A percentile compares a stretch with the other conserved stretches of the same genome.
Evolutionary conservation across 305 asterid species (phyloP).

Genomic region (Ajuga reptans): DNA sequence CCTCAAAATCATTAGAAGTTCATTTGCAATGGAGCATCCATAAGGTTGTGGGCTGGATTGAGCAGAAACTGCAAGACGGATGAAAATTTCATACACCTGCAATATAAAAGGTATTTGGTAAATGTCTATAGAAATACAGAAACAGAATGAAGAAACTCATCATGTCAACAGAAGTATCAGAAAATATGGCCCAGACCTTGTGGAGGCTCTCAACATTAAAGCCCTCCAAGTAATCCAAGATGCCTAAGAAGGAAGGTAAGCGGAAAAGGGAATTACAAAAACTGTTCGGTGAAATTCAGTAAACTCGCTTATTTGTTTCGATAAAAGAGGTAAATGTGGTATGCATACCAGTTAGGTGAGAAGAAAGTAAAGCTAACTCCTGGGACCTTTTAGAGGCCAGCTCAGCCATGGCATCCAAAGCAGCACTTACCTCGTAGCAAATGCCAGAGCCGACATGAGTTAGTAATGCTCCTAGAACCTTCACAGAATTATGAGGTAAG

Average conservation of each 20-base stretch:
- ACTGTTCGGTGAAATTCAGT: not conserved
- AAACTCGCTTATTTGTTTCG: not conserved
- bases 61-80: constrained; percentile 57
- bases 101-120: constrained; percentile 24
- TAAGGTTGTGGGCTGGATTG: constrained; percentile 48
- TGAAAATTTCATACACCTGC: constrained; percentile 81
- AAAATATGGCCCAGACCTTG: constrained; percentile 39
- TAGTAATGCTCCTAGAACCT: constrained; percentile 79
- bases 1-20: constrained; percentile 70
- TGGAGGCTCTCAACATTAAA: constrained; percentile 60
- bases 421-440: constrained; percentile 59
- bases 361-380: constrained; percentile 62
- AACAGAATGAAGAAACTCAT: constrained; percentile 8
- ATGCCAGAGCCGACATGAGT: constrained; percentile 84
- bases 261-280: constrained; percentile 1
- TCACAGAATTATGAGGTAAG: constrained; percentile 20
- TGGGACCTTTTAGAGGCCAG: constrained; percentile 56
- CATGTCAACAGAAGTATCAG: constrained; percentile 11
- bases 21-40: constrained; percentile 68
- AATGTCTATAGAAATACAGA: constrained; percentile 3
- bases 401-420: constrained; percentile 64
- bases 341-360: constrained; percentile 59
- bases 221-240: constrained; percentile 84
- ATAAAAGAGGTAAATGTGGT: constrained; percentile 10
- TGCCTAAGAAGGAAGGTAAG: constrained; percentile 42